A percentile compares a stretch with the other conserved stretches of the same genome.
phyloP scores from a whole-genome alignment of 345 rosid species.

The Euphorbia lathyris region DNA sequence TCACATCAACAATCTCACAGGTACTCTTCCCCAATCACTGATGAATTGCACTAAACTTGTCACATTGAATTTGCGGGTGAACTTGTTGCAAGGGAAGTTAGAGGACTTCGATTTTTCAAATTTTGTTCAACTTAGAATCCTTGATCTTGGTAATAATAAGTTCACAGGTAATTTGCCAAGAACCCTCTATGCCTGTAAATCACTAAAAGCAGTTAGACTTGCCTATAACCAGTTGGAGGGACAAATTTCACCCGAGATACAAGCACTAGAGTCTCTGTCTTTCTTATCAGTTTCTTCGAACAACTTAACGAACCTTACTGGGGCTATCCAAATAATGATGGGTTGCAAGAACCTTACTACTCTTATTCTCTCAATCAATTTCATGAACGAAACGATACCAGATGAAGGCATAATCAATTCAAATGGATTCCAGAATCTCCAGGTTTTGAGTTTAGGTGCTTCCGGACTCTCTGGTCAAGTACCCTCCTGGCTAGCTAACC shows the following conservation, averaged over 20 bases:
- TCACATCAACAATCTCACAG: constrained; percentile 66
- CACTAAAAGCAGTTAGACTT: constrained; percentile 71
- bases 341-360: constrained; percentile 68
- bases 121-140: constrained; percentile 47
- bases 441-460: constrained; percentile 66
- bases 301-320: constrained; percentile 58
- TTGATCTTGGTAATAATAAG: constrained; percentile 85
- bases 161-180: constrained; percentile 70
- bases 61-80: constrained; percentile 65
- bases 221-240: constrained; percentile 74
- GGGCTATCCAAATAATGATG: constrained; percentile 60
- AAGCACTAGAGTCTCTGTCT: constrained; percentile 53
- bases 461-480: constrained; percentile 61
- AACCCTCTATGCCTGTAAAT: constrained; percentile 66
- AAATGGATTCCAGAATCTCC: constrained; percentile 60
- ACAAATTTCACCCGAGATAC: constrained; percentile 54
- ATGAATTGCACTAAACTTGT: constrained; percentile 51
- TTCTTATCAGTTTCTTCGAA: constrained; percentile 77
- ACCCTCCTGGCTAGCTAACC: constrained; percentile 70
- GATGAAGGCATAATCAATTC: constrained; percentile 31
- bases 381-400: constrained; percentile 54
- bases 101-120: constrained; percentile 57
- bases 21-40: constrained; percentile 64
- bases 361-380: constrained; percentile 61
- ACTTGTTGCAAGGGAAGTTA: constrained; percentile 54